Percentiles rank a stretch among this genome's conserved stretches.
phyloP scores from a whole-genome alignment of 176 grass and related monocot species.

The Metroxylon sagu region DNA sequence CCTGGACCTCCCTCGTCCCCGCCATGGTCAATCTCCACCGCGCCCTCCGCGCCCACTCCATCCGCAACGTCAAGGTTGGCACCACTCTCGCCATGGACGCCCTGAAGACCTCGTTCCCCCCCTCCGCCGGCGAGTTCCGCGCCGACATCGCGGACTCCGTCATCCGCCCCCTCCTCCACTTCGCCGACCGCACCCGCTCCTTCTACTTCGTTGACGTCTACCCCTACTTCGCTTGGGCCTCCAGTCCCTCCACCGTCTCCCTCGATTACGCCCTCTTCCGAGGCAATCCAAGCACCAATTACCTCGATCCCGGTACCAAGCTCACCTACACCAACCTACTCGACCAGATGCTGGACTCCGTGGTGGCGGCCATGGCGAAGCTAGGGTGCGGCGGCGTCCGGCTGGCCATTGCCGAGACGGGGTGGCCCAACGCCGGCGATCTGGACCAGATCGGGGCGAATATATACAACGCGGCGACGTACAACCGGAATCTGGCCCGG shows the following conservation, averaged over 20 bases:
- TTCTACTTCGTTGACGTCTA: conserved; percentile 86
- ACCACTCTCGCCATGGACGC: conserved; percentile 89
- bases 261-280: conserved; percentile 61
- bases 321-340: conserved; percentile 72
- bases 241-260: conserved; percentile 25
- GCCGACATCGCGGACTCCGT: conserved; percentile 52
- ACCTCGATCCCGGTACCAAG: conserved; percentile 53
- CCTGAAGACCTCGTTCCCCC: conserved; percentile 39
- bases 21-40: conserved; percentile 68
- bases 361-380: conserved; percentile 48
- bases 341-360: conserved; percentile 87
- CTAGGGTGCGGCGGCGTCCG: conserved; percentile 55
- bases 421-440: conserved; percentile 80
- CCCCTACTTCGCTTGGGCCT: conserved; percentile 73
- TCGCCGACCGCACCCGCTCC: conserved; percentile 50
- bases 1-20: conserved; percentile 56
- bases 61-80: conserved; percentile 67
- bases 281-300: conserved; percentile 16
- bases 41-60: conserved; percentile 23
- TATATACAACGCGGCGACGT: conserved; percentile 48
- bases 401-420: conserved; percentile 68
- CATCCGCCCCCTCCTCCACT: conserved; percentile 60
- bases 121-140: conserved; percentile 56
- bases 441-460: conserved; percentile 61
- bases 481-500: conserved; percentile 64